Evolutionary conservation across 805 yeast species (phyloP), one percentile per base, ranked within the genome.

Genomic region (Schwanniomyces occidentalis): DNA sequence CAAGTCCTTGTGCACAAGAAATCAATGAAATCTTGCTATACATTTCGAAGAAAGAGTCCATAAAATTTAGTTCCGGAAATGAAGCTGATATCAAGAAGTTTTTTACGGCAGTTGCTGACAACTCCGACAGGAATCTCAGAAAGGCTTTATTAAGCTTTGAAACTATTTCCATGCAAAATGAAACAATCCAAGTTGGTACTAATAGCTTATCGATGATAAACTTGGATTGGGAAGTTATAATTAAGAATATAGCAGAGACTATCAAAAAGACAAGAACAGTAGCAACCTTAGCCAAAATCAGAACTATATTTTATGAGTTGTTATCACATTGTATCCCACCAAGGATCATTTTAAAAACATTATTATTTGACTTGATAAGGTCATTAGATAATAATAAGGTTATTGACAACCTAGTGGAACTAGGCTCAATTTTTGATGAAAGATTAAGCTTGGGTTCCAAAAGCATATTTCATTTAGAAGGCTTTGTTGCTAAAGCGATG

Each of bases 291-390:
- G 76, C 77, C 24, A 75, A 80, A 53, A 64, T 82, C 48, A 71
- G 95, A 69, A 65, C 84, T 21, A 68, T 78, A 16, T 63, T 91
- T 31, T 85, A 93, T 59, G 97, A 93, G 55, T 65, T 93, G 22
- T 61, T 93, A 21, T 80, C 96, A 0, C 99, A 93, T 59, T 90
- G 98, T 48, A 91, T 93, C 24, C 98, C 99, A 0, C 82, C 97
- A 2, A 75, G 81, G 38, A 64, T 79, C n/a, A 81, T 93, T 14
- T 63, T 91, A 47, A 87, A 86, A 51, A 80, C 57, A 5, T 52
- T 66, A 26, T 49, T 76, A 17, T 69, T 77, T 45, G 67, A 71
- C 29, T 55, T 80, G 34, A 40, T 78, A 29, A 50, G 55, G 10
- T 44, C 46, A 24, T 35, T 50, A 16, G 40, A 35, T 6, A 30